phyloP scores from a whole-genome alignment of 2,329 filamentous ascomycete species.

The Nemania serpens region DNA sequence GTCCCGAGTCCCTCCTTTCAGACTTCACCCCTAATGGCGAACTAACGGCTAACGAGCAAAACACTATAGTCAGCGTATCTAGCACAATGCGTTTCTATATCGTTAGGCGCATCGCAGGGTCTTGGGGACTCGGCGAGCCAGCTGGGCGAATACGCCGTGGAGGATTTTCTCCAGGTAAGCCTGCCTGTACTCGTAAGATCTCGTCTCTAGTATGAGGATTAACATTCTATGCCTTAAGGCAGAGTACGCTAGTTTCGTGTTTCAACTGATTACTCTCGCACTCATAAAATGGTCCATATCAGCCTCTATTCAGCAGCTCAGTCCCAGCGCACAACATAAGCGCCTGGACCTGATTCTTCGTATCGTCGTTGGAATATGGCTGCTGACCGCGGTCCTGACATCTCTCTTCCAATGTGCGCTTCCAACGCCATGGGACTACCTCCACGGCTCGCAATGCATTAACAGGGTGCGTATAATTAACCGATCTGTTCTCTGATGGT shows the following conservation, averaged over 20 bases:
- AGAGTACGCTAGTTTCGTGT: conserved; percentile 31
- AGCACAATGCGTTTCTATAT: conserved; percentile 32
- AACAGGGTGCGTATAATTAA: conserved; percentile 27
- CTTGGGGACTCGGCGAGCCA: conserved; percentile 26
- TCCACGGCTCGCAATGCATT: conserved; percentile 26
- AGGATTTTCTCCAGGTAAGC: conserved; percentile 25
- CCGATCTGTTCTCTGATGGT: no score
- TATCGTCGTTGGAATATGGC: conserved; percentile 27
- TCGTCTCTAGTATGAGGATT: neutral
- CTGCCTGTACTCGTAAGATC: neutral
- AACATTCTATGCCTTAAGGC: conserved; percentile 22
- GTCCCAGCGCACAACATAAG: conserved; percentile 21
- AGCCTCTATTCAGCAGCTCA: conserved; percentile 30
- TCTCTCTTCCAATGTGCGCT: conserved; percentile 32
- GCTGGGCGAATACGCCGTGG: conserved; percentile 20
- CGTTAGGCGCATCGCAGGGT: conserved; percentile 29
- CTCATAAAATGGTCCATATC: conserved; percentile 35
- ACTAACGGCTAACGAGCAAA: neutral
- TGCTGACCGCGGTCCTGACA: conserved; percentile 20
- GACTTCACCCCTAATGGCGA: neutral
- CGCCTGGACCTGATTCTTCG: conserved; percentile 24
- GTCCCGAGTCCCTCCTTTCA: neutral
- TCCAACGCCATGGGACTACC: conserved; percentile 33
- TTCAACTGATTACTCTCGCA: conserved; percentile 29
- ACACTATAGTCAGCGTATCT: conserved; percentile 26